phyloP scores from a whole-genome alignment of 1,284 basidiomycete genomes.

The Phellopilus nigrolimitatus region DNA sequence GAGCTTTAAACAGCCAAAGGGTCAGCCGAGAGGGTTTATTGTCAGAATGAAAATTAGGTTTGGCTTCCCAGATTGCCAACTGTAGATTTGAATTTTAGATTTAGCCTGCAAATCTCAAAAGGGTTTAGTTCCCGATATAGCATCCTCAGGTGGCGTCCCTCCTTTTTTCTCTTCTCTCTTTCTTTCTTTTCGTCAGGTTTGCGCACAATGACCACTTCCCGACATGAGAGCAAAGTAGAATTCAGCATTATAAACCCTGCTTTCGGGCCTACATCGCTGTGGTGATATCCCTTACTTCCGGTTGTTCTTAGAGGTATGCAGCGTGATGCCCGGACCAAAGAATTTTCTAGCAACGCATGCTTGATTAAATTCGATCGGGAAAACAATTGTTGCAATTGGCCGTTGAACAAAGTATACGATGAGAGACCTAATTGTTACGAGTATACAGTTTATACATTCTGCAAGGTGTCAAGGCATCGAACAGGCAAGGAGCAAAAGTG shows the following conservation, averaged over 20 bases:
- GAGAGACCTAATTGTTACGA: background rate
- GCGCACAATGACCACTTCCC: background rate
- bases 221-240: no score
- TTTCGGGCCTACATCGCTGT: background rate
- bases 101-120: slow-evolving; percentile 8
- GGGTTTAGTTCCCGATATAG: slow-evolving; percentile 5
- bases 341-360: no score
- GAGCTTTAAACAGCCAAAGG: background rate
- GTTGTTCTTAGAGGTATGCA: no score
- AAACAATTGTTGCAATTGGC: background rate
- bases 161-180: background rate
- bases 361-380: background rate
- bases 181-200: background rate
- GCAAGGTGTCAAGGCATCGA: no score
- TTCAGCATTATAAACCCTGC: background rate
- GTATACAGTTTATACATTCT: background rate
- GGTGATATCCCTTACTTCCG: background rate
- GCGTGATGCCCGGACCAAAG: no score
- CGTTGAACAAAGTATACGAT: slow-evolving; percentile 1
- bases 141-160: background rate
- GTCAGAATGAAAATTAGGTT: background rate
- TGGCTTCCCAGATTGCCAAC: background rate
- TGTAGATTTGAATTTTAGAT: slow-evolving; percentile 11
- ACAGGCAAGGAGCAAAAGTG: no score
- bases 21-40: background rate